Evolutionary conservation across 257 asterid genomes (phyloP), one percentile per base, ranked within the genome.

Genomic region (Gentiana dahurica): DNA sequence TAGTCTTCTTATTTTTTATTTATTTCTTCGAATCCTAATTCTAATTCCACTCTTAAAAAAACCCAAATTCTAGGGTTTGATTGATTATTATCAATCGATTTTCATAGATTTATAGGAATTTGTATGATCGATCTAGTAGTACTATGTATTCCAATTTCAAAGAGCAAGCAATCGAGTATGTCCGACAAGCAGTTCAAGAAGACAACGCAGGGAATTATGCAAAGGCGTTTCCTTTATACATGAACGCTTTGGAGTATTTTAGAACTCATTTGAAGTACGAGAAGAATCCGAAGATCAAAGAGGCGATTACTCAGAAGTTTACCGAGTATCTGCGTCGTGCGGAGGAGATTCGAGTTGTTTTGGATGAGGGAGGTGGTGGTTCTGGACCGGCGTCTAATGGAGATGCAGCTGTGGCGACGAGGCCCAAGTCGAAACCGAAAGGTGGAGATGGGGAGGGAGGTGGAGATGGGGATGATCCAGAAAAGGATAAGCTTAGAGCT

Each of bases 171-270:
- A 88, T 92, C 77, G 97, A 85, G 55, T 92, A 67, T 63, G 98
- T 92, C 12, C 79, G 87, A 66, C 97, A 85, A 70, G 98, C 98
- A 2, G 97, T 92, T 34, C 68, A 82, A 67, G 98, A 92, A 65
- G 98, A 92, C 67, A 88, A 92, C 74, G 79, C 87, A 24, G 98
- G 97, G n/a, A 88, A 92, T 72, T 87, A 88, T 51, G 97, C 97
- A 9, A 92, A 81, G 63, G 98, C 98, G 13, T 92, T 92, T 43
- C 97, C 94, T 12, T 52, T 92, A 49, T 92, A 92, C 67, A 92
- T 83, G 97, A 88, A 92, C 73, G 97, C 98, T 12, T 69, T 92
- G 69, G 98, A 91, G 75, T 91, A 91, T 74, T 91, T 91, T 78
- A 87, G 55, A 50, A 91, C 98, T 58, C 98, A 91, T 68, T 80